Evolutionary conservation across 208 protist species (phyloP).

Genomic region (Leishmania martiniquensis): DNA sequence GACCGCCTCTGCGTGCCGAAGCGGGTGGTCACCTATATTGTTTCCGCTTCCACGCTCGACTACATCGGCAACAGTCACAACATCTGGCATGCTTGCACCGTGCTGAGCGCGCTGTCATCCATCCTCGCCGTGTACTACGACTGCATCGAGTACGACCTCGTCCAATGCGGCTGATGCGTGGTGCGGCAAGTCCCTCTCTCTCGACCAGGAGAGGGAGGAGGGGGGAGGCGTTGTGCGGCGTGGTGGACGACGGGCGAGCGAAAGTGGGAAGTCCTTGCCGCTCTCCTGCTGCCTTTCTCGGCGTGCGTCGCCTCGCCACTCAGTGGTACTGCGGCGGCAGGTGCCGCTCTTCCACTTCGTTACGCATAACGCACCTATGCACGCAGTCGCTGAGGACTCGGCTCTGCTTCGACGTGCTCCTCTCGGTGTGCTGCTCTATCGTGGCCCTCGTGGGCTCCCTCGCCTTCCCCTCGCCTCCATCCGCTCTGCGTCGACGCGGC

Average conservation of each 20-base stretch:
- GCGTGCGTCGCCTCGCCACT: too few relatives aligned
- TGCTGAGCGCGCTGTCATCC: constrained; percentile 46
- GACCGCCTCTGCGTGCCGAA: constrained; percentile 20
- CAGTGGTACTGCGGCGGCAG: too few relatives aligned
- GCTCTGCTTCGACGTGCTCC: too few relatives aligned
- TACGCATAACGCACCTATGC: too few relatives aligned
- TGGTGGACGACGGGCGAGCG: not conserved
- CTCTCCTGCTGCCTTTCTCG: not conserved
- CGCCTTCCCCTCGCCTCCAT: too few relatives aligned
- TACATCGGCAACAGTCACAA: constrained; percentile 74
- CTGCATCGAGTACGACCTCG: constrained; percentile 58
- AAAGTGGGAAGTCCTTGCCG: not conserved
- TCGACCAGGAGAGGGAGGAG: not conserved
- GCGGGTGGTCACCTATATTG: constrained; percentile 38
- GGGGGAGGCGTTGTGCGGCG: too few relatives aligned
- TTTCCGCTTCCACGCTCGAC: constrained; percentile 51
- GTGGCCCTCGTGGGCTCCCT: too few relatives aligned
- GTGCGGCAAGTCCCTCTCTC: not conserved
- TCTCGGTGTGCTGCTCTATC: too few relatives aligned
- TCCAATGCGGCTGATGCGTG: constrained; percentile 27
- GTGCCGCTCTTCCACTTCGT: too few relatives aligned
- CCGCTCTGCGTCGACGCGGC: too few relatives aligned
- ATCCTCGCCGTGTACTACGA: constrained; percentile 71
- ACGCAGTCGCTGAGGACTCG: too few relatives aligned
- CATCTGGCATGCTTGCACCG: constrained; percentile 69